These are phyloP conservation scores for Zymoseptoria tritici DNA, from an alignment of 2,329 filamentous ascomycete genomes.

Conservation along the genomic window DNA sequence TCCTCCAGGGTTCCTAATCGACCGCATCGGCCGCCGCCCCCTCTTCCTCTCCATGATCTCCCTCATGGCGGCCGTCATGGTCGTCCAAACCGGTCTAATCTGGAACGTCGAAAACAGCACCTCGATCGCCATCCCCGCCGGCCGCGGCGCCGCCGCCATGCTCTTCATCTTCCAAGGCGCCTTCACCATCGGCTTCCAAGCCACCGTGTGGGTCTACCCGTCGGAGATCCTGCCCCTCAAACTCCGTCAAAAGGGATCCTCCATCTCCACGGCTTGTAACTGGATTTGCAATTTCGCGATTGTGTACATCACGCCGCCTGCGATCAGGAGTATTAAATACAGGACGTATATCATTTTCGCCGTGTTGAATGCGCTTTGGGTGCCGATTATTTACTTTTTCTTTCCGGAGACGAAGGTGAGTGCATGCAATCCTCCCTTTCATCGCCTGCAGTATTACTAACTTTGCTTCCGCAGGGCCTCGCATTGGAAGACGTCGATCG, in stretches of 20 bases:
- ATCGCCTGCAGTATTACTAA: no score
- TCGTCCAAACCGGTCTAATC: constrained; percentile 44
- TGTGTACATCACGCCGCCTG: constrained; percentile 58
- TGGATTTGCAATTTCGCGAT: constrained; percentile 51
- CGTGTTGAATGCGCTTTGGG: constrained; percentile 21
- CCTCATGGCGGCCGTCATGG: constrained; percentile 57
- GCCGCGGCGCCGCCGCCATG: constrained; percentile 40
- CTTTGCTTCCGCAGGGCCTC: no score
- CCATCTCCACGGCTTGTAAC: constrained; percentile 28
- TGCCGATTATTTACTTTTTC: constrained; percentile 53
- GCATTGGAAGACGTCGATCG: constrained; percentile 61
- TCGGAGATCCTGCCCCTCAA: constrained; percentile 50
- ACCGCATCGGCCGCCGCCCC: constrained; percentile 27
- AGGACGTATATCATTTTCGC: constrained; percentile 45
- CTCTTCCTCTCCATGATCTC: constrained; percentile 27
- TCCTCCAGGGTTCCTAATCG: constrained; percentile 32
- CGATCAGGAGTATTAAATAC: constrained; percentile 50
- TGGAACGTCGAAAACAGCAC: constrained; percentile 29
- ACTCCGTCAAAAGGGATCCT: constrained; percentile 25
- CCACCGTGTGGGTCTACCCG: constrained; percentile 56
- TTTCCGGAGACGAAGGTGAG: constrained; percentile 51
- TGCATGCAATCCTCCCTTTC: no score
- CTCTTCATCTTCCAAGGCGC: constrained; percentile 58
- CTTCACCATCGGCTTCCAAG: constrained; percentile 53
- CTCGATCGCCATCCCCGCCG: constrained; percentile 18